phyloP scores from a whole-genome alignment of 352 stramenopile genomes.

The Phytophthora sojae region DNA sequence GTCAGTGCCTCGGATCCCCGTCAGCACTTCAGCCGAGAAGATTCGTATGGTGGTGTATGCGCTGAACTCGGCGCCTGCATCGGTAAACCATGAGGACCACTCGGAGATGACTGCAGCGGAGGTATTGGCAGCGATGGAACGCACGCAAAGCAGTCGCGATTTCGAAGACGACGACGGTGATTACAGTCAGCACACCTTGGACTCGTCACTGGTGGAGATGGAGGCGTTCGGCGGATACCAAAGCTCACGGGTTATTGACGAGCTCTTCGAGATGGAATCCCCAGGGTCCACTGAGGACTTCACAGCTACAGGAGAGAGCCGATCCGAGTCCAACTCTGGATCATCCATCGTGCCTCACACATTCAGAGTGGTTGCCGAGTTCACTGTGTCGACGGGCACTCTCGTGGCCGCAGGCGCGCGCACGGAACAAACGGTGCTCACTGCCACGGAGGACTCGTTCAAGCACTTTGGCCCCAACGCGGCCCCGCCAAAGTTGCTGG shows the following conservation, averaged over 20 bases:
- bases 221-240: conserved; percentile 44
- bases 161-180: conserved; percentile 37
- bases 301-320: conserved; percentile 18
- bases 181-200: conserved; percentile 53
- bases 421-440: conserved; percentile 67
- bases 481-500: conserved; percentile 70
- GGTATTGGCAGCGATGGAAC: conserved; percentile 77
- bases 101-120: conserved; percentile 80
- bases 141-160: conserved; percentile 53
- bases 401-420: conserved; percentile 72
- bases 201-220: conserved; percentile 60
- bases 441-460: conserved; percentile 76
- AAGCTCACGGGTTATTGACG: conserved; percentile 72
- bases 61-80: conserved; percentile 44
- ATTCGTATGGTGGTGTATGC: conserved; percentile 84
- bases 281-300: conserved; percentile 55
- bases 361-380: conserved; percentile 77
- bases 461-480: conserved; percentile 68
- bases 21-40: conserved; percentile 64
- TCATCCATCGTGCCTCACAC: conserved; percentile 34
- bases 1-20: conserved; percentile 78
- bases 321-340: conserved; percentile 42
- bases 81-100: conserved; percentile 59
- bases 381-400: conserved; percentile 70
- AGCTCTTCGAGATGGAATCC: conserved; percentile 85